A percentile compares a stretch with the other conserved stretches of the same genome.
These are phyloP conservation scores for Cladosporium halotolerans DNA, from an alignment of 2,329 filamentous ascomycete genomes.

Conservation along the genomic window DNA sequence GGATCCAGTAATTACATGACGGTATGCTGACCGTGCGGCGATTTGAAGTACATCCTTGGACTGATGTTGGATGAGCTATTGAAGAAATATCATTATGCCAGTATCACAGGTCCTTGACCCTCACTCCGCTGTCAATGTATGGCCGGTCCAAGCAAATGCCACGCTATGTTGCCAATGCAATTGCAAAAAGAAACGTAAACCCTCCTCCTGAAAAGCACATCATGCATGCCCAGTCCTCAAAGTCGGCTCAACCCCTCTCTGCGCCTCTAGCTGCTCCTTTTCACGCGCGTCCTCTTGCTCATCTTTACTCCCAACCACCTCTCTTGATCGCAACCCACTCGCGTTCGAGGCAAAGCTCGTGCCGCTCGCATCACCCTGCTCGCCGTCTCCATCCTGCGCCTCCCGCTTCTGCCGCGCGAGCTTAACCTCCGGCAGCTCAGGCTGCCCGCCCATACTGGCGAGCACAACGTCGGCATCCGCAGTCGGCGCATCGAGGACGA, in stretches of 20 bases:
- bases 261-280: not conserved
- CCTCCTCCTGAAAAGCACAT: not conserved
- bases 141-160: too few relatives aligned
- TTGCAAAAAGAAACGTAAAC: too few relatives aligned
- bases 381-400: conserved; percentile 15
- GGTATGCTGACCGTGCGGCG: too few relatives aligned
- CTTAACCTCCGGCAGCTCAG: conserved; percentile 33
- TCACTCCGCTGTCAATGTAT: too few relatives aligned
- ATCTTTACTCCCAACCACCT: conserved; percentile 3
- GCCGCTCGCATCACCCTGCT: conserved; percentile 16
- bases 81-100: too few relatives aligned
- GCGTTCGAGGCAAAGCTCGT: conserved; percentile 16
- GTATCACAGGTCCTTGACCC: too few relatives aligned
- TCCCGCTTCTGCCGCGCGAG: conserved; percentile 21
- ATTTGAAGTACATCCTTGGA: too few relatives aligned
- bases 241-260: not conserved
- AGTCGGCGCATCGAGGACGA: conserved; percentile 48
- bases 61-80: too few relatives aligned
- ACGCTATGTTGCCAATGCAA: too few relatives aligned
- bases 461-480: conserved; percentile 49
- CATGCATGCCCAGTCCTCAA: conserved; percentile 4
- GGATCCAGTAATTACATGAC: too few relatives aligned
- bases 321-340: conserved; percentile 6
- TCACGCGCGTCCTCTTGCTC: conserved; percentile 9
- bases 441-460: conserved; percentile 46